Evolutionary conservation across 1,284 basidiomycete species (phyloP), one percentile per base, ranked within the genome.

Genomic region (Vanrija pseudolonga): DNA sequence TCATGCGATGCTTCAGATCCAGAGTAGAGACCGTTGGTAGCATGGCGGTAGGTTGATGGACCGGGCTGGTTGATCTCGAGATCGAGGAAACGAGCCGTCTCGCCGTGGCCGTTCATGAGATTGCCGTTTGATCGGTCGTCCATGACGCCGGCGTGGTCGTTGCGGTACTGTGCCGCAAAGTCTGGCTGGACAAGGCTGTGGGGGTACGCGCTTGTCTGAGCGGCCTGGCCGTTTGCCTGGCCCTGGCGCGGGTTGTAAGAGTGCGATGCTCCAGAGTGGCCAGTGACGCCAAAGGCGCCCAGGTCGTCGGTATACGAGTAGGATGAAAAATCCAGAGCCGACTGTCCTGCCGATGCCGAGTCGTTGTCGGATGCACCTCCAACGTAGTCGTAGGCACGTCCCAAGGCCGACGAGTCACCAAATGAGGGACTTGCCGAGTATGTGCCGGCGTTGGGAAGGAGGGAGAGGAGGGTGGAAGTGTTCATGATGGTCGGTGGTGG

Each of bases 1-100:
- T 57, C 56, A 20, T 51, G 58, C 18, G 52, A 49, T 14, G 55
- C 55, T 28, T 60, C 55, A 19, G 58, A 60, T 36, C 45, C 36
- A 4, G 51, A 47, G 36, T 60, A 57, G 15, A 56, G 39, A 24
- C 24, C 39, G 37, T 44, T 43, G 6, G 45, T 19, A 32, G 32
- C 32, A 28, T 56, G 52, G 20, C 55, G 58, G 51, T 67, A 68
- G 14, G 56, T 64, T 12, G 65, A 67, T 11, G 67, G 67, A 2
- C 65, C 67, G 15, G 67, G 62, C 53, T 66, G 65, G 44, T 50
- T 54, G 17, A 66, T 50, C 50, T 67, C 65, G 42, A 67, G 49
- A 53, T 67, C 67, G 28, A 69, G 57, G 52, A 60, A 69, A n/a
- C 64, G 59, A 1, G 64, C 50, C 6, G 54, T 50, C 45, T 66